Conservation (phyloP, 345 rosid species). For the Arabis hirsuta region DNA sequence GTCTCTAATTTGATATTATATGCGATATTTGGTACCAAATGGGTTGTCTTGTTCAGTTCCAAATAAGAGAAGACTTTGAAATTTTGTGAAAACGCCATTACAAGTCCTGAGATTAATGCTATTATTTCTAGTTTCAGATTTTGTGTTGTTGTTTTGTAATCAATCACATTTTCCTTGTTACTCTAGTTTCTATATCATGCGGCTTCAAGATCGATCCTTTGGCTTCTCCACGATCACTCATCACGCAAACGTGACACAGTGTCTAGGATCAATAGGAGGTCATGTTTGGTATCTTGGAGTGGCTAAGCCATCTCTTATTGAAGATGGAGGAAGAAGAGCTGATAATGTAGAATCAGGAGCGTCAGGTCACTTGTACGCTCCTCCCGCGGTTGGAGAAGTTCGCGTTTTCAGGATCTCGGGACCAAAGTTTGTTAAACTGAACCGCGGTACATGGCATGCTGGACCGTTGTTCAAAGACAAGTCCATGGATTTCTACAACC, state of each 20-base stretch:
- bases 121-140: conserved; percentile 16
- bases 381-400: conserved; percentile 66
- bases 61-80: not conserved
- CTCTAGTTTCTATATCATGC: conserved; percentile 66
- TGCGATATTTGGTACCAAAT: not conserved
- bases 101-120: not conserved
- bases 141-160: not conserved
- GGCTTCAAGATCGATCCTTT: conserved; percentile 49
- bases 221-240: conserved; percentile 64
- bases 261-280: conserved; percentile 83
- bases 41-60: not conserved
- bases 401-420: conserved; percentile 67
- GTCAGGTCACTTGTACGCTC: conserved; percentile 63
- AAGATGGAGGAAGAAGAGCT: conserved; percentile 22
- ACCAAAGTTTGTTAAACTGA: conserved; percentile 69
- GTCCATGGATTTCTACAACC: conserved; percentile 76
- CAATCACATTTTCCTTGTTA: not conserved
- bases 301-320: conserved; percentile 63
- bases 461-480: conserved; percentile 69
- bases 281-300: conserved; percentile 83
- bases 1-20: not conserved
- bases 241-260: conserved; percentile 86
- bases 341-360: conserved; percentile 41
- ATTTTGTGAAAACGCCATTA: not conserved
- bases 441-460: conserved; percentile 83